Evolutionary conservation across 495 filamentous ascomycete genomes (phyloP).

Genomic region (Penicillium fimorum): DNA sequence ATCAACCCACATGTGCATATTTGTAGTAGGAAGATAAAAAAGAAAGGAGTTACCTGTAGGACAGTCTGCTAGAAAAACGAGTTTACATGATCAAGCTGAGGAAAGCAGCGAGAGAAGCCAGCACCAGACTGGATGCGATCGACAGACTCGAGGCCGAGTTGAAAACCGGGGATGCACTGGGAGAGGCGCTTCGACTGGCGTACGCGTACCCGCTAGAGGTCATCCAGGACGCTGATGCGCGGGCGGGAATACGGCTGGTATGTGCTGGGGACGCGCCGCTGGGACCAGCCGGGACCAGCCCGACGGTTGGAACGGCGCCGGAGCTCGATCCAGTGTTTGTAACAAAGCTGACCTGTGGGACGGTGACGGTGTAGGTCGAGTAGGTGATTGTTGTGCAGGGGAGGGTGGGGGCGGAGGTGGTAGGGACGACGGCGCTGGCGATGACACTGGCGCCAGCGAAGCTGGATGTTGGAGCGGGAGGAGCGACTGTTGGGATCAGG

Average conservation of each 20-base stretch:
- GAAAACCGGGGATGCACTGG: slow-evolving; percentile 19
- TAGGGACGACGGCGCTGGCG: slow-evolving; percentile 26
- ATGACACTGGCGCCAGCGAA: slow-evolving; percentile 23
- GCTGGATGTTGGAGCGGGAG: slow-evolving; percentile 18
- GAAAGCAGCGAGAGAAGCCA: slow-evolving; percentile 21
- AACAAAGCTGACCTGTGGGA: slow-evolving; percentile 73
- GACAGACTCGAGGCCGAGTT: slow-evolving; percentile 22
- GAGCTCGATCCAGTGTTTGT: slow-evolving; percentile 52
- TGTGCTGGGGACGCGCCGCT: slow-evolving; percentile 21
- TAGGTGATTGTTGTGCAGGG: slow-evolving; percentile 63
- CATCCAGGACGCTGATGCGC: slow-evolving; percentile 16
- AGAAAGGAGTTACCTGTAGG: neutral
- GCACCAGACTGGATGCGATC: slow-evolving; percentile 18
- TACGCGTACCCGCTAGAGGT: slow-evolving; percentile 9
- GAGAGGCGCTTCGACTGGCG: slow-evolving; percentile 10
- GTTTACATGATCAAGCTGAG: slow-evolving; percentile 22
- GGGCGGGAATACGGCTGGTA: slow-evolving; percentile 24
- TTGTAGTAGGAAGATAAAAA: neutral
- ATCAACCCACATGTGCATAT: neutral
- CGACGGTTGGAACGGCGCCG: slow-evolving; percentile 47
- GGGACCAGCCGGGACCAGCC: slow-evolving; percentile 27
- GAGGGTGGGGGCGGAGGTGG: slow-evolving; percentile 34
- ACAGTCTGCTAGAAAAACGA: neutral
- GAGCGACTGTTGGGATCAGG: slow-evolving; percentile 44
- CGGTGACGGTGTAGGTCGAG: slow-evolving; percentile 62